Conservation (phyloP, 2,329 filamentous ascomycete species). For the Xylaria digitata region DNA sequence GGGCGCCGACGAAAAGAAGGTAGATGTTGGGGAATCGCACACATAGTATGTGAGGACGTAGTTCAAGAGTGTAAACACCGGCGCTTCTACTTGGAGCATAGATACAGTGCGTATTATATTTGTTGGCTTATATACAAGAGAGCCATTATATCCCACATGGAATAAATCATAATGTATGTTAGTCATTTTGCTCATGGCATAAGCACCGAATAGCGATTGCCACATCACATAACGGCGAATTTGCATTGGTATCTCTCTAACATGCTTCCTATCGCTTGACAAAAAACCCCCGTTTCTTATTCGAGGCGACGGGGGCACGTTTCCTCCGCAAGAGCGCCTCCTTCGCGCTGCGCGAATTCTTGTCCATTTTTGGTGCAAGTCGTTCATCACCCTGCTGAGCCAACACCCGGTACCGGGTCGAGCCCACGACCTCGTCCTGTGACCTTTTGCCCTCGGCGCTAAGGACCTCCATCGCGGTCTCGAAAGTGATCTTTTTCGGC, state of each 20-base stretch:
- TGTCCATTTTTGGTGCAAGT: conserved; percentile 62
- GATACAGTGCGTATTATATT: neutral
- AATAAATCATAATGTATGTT: conserved; percentile 6
- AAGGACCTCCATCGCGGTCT: conserved; percentile 54
- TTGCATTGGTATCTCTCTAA: conserved; percentile 21
- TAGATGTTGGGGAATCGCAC: neutral
- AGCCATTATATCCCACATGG: neutral
- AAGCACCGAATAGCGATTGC: neutral
- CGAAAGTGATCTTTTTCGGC: conserved; percentile 59
- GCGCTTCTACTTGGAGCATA: conserved; percentile 2
- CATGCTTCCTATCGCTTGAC: conserved; percentile 46
- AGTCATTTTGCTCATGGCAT: neutral
- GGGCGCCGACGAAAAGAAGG: conserved; percentile 5
- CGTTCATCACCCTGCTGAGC: conserved; percentile 57
- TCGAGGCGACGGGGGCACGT: conserved; percentile 49
- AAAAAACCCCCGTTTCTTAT: conserved; percentile 60
- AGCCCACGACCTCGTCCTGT: conserved; percentile 62
- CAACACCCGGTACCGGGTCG: conserved; percentile 65
- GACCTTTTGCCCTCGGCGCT: conserved; percentile 54
- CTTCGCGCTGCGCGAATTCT: conserved; percentile 57
- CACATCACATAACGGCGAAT: neutral
- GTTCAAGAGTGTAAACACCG: neutral
- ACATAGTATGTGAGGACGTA: neutral
- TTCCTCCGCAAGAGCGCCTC: conserved; percentile 60
- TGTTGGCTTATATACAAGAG: neutral